A percentile compares a stretch with the other conserved stretches of the same genome.
Conservation (phyloP, 306 rosid species). For the Pueraria montana region DNA sequence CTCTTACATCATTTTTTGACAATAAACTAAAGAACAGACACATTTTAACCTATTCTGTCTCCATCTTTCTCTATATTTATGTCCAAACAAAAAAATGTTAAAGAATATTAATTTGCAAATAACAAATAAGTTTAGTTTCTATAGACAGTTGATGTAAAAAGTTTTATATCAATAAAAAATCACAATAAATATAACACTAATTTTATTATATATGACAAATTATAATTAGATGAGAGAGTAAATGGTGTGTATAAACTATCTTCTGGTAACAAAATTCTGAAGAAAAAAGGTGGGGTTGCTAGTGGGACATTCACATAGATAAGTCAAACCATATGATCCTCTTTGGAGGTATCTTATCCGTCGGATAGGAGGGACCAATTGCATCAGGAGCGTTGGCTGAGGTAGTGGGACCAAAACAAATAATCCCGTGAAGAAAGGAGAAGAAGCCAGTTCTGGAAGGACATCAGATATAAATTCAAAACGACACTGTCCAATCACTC, state of each 20-base stretch:
- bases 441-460: slow-evolving; percentile 39
- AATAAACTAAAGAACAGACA: neutral
- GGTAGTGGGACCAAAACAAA: slow-evolving; percentile 49
- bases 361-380: slow-evolving; percentile 32
- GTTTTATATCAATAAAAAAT: neutral
- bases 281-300: neutral
- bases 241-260: neutral
- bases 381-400: slow-evolving; percentile 55
- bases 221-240: too few species aligned
- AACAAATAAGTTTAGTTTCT: neutral
- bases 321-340: slow-evolving; percentile 54
- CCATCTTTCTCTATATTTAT: neutral
- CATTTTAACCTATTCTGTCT: slow-evolving; percentile 22
- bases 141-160: neutral
- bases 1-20: neutral
- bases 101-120: neutral
- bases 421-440: slow-evolving; percentile 50
- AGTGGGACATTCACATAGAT: slow-evolving; percentile 46
- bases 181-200: neutral
- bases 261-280: slow-evolving; percentile 2
- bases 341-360: slow-evolving; percentile 35
- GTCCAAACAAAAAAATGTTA: neutral
- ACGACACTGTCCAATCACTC: slow-evolving; percentile 51
- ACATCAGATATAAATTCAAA: slow-evolving; percentile 54
- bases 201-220: too few species aligned